Percentiles rank a stretch among this genome's conserved stretches.
Conservation (phyloP, 768 basidiomycete species). For the Favolaschia claudopus region DNA sequence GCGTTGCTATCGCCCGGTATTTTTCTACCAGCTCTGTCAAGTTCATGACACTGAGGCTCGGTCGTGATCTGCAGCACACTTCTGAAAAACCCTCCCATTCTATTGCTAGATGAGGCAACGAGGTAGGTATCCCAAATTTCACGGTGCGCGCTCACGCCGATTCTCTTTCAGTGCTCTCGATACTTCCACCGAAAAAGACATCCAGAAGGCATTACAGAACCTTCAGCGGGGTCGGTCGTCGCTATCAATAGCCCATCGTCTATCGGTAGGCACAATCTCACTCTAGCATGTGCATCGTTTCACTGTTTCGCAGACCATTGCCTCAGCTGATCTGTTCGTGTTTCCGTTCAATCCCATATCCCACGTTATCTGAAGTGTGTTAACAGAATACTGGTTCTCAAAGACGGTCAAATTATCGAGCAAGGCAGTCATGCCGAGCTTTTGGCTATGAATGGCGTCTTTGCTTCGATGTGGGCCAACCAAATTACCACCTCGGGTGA, state of each 20-base stretch:
- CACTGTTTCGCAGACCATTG: conserved; percentile 51
- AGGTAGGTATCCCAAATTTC: conserved; percentile 48
- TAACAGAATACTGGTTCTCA: conserved; percentile 85
- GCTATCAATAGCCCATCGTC: conserved; percentile 80
- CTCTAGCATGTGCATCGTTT: conserved; percentile 22
- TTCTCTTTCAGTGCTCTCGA: conserved; percentile 71
- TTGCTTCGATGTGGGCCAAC: conserved; percentile 90
- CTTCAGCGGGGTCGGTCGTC: conserved; percentile 77
- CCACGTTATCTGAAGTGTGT: conserved; percentile 12
- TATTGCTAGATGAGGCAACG: conserved; percentile 82
- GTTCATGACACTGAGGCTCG: neutral
- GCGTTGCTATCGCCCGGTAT: conserved; percentile 77
- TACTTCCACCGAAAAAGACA: conserved; percentile 89
- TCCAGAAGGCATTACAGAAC: conserved; percentile 86
- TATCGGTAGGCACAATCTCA: conserved; percentile 58
- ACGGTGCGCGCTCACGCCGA: neutral
- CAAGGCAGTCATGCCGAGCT: conserved; percentile 83
- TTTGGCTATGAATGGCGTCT: conserved; percentile 71
- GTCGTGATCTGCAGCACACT: conserved; percentile 61
- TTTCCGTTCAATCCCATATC: neutral
- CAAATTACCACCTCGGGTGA: conserved; percentile 75
- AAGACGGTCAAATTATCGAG: conserved; percentile 89
- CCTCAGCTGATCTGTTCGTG: conserved; percentile 67
- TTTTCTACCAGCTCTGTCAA: neutral
- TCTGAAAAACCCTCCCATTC: conserved; percentile 83